Evolutionary conservation across 805 yeast genomes (phyloP), one percentile per base, ranked within the genome.

Genomic region (Candida yuanshanica): DNA sequence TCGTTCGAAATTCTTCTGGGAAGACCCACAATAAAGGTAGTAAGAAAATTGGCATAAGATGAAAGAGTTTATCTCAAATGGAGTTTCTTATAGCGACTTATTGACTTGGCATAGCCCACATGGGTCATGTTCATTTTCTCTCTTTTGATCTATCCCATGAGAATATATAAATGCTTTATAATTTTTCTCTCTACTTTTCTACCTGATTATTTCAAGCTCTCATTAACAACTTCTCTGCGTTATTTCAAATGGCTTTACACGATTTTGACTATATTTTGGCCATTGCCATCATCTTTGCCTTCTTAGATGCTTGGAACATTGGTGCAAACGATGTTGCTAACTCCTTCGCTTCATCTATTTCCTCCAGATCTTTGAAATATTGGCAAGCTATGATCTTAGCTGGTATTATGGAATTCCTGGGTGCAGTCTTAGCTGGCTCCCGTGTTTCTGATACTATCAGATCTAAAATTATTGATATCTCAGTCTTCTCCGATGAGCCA

Each of bases 311-410:
- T 4, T 83, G 78, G 72, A 82, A 81, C 59, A 82, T 81, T 51
- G 90, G 90, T 38, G 91, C 90, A 23, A 83, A 83, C 55, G 91
- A 83, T 67, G 88, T 83, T 43, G 83, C 90, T 13, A 83, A 83
- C 67, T 83, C 91, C 2, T 83, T 80, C 55, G 83, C 91, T 1
- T 81, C 90, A 3, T 75, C 90, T 0, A 79, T 83, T 5, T 78
- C 89, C 12, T 80, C 90, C 11, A 67, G 83, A 51, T 72, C 87
- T 13, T 64, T 83, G 48, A 74, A 74, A 41, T 81, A 81, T 58
- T 75, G 82, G 79, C 91, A 83, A 60, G 90, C 88, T 14, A 79
- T 81, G 86, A 51, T 81, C 26, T 62, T 83, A 33, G 87, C 87
- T 1, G 83, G 79, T 29, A 53, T 81, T 34, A 77, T 80, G 69